Conservation (phyloP, 2,329 filamentous ascomycete species). For the Alternaria consortialis region DNA sequence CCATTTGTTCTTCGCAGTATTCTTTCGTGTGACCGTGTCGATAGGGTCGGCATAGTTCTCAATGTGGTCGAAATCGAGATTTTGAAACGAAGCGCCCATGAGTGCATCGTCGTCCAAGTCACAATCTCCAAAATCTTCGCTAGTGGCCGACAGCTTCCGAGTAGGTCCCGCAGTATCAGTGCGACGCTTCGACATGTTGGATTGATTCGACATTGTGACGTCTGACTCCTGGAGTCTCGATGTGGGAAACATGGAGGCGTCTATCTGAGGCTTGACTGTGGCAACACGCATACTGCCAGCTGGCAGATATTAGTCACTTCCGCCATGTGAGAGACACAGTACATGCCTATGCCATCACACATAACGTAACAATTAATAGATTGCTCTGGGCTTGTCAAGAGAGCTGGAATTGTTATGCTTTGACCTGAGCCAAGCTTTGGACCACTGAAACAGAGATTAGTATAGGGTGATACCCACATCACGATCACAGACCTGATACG, state of each 20-base stretch:
- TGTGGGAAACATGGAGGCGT: slow-evolving; percentile 55
- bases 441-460: slow-evolving; percentile 62
- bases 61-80: slow-evolving; percentile 60
- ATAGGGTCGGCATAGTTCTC: slow-evolving; percentile 57
- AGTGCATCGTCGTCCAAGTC: slow-evolving; percentile 64
- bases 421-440: slow-evolving; percentile 70
- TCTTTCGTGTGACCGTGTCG: slow-evolving; percentile 27
- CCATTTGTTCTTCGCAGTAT: slow-evolving; percentile 29
- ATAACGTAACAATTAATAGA: slow-evolving; percentile 74
- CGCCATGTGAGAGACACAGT: fast-evolving
- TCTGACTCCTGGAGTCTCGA: slow-evolving; percentile 26
- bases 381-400: slow-evolving; percentile 64
- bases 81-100: slow-evolving; percentile 52
- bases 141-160: slow-evolving; percentile 22
- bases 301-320: slow-evolving; percentile 37
- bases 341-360: slow-evolving; percentile 81
- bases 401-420: slow-evolving; percentile 67
- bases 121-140: slow-evolving; percentile 64
- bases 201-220: slow-evolving; percentile 24
- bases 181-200: slow-evolving; percentile 45
- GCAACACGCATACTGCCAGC: slow-evolving; percentile 66
- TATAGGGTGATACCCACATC: neutral
- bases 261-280: slow-evolving; percentile 61
- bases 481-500: slow-evolving; percentile 60
- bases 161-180: slow-evolving; percentile 21